Evolutionary conservation across 805 yeast genomes (phyloP), one percentile per base, ranked within the genome.

Genomic region (Saturnispora zaruensis): DNA sequence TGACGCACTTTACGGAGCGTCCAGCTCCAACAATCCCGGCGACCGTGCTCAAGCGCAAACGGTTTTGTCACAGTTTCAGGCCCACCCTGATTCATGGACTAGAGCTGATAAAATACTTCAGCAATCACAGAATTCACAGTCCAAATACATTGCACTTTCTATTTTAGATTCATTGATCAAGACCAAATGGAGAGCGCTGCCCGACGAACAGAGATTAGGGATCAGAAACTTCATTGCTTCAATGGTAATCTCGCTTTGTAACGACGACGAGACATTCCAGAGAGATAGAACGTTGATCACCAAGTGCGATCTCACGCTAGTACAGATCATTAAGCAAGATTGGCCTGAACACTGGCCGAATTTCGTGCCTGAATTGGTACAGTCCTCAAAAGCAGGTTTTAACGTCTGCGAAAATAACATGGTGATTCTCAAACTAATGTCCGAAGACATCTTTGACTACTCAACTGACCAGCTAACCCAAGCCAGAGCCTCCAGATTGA

Each of bases 271-370:
- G 8, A 73, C 78, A 30, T 88, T 90, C 62, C 76, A 74, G 45
- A 68, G 76, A 40, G 88, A 88, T 63, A 83, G 82, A 61, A 82
- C 96, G 20, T 75, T 93, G 62, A 87, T 93, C 63, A 87, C 85
- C 71, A 93, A 93, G 67, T 89, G 90, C 59, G 96, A 93, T 69
- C 75, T 93, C 62, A 91, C 98, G 14, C 73, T 93, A 60, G 99
- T 93, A 34, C 95, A 90, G 62, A 83, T 93, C 47, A 78, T 93
- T 62, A 93, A 93, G 63, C 98, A 93, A 69, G 99, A 93, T 66
- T 93, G 99, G 99, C 99, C 99, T 32, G 87, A 83, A 59, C 86
- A 90, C 66, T 93, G 99, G 99, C 98, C 98, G 18, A 86, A 84
- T 60, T 93, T 93, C 61, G 85, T 93, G 46, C 96, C 96, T 16